A percentile compares a stretch with the other conserved stretches of the same genome.
Conservation (phyloP, 768 basidiomycete genomes). For the Boletales sp. region DNA sequence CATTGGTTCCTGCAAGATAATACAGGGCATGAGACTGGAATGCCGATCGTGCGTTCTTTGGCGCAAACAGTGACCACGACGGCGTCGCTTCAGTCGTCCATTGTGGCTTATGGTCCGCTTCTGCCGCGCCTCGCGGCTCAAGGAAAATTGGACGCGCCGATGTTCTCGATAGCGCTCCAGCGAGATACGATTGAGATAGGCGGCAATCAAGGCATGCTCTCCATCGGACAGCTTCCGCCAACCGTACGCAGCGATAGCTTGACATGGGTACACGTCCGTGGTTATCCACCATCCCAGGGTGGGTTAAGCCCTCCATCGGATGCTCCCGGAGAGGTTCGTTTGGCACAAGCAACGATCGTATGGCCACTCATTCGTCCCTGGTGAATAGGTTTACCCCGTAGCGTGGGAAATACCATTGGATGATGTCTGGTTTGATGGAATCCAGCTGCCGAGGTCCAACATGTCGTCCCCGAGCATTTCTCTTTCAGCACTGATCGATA, state of each 20-base stretch:
- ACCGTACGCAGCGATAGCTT: conserved; percentile 46
- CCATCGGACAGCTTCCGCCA: conserved; percentile 60
- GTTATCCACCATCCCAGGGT: conserved; percentile 48
- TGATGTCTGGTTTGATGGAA: conserved; percentile 68
- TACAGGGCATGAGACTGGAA: not conserved
- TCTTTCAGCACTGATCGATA: conserved; percentile 68
- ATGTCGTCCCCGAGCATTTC: conserved; percentile 45
- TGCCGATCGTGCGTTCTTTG: conserved; percentile 3
- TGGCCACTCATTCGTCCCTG: not conserved
- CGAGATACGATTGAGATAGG: conserved; percentile 67
- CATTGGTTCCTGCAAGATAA: conserved; percentile 19
- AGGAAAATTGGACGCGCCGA: conserved; percentile 36
- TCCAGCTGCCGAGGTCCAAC: conserved; percentile 53
- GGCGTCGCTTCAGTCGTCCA: conserved; percentile 38
- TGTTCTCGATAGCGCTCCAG: conserved; percentile 62
- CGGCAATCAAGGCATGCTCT: conserved; percentile 62
- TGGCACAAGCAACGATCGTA: not conserved
- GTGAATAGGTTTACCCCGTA: conserved; percentile 50
- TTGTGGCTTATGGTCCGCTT: conserved; percentile 42
- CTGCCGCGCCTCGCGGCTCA: conserved; percentile 44
- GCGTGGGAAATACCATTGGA: conserved; percentile 74
- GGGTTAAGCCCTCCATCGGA: conserved; percentile 54
- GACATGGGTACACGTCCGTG: conserved; percentile 64
- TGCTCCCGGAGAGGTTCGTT: conserved; percentile 56
- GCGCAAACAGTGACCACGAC: conserved; percentile 9